phyloP scores from a whole-genome alignment of 495 filamentous ascomycete species.

The Penicillium canariense region DNA sequence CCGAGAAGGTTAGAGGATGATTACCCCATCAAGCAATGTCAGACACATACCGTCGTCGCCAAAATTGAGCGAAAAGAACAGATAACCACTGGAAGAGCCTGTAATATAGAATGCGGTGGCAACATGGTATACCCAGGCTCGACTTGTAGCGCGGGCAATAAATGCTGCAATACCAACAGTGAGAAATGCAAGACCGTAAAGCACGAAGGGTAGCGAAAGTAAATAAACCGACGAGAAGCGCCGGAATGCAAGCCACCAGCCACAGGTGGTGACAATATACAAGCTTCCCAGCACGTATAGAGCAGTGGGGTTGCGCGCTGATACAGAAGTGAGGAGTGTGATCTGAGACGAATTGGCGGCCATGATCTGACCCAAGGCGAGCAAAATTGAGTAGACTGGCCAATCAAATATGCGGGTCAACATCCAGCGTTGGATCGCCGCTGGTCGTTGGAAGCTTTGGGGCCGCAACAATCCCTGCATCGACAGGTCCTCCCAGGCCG shows the following conservation, averaged over 20 bases:
- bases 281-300: no score
- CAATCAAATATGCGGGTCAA: no score
- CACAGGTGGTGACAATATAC: no score
- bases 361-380: conserved; percentile 65
- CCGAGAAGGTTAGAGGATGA: no score
- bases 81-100: conserved; percentile 47
- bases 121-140: conserved; percentile 50
- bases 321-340: conserved; percentile 66
- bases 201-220: conserved; percentile 58
- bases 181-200: conserved; percentile 65
- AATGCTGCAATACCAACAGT: conserved; percentile 63
- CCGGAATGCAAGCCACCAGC: conserved; percentile 67
- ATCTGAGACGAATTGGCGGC: conserved; percentile 73
- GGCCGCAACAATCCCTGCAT: no score
- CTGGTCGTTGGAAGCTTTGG: no score
- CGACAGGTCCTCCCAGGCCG: no score
- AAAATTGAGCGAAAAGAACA: conserved; percentile 53
- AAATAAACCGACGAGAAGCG: conserved; percentile 58
- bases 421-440: no score
- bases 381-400: conserved; percentile 70
- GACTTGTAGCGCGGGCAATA: conserved; percentile 34
- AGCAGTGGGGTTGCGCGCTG: no score
- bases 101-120: conserved; percentile 46
- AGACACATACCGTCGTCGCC: conserved; percentile 49
- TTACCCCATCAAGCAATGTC: no score